Base-by-base conservation (phyloP, 305 asterid genomes). In the Solanum chacoense region DNA sequence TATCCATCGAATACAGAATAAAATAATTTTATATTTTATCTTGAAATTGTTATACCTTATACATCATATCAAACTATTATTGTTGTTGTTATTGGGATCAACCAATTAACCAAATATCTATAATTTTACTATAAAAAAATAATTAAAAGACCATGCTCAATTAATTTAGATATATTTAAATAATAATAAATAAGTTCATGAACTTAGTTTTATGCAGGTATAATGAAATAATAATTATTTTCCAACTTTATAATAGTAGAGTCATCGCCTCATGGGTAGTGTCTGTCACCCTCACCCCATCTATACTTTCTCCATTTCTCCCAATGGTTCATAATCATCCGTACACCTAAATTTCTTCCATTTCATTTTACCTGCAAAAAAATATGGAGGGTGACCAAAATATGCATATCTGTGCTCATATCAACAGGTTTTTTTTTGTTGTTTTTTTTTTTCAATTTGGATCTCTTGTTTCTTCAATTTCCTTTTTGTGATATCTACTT, bases 1-100 rank as follows among this genome's bases (percentile, higher is more conserved):
- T 55, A 7, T 55, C 2, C 5, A 55, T 1, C 24, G 1, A 55
- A 55, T 18, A 55, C 2, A 3, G 0, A 0, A 18, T 7, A 18
- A 55, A 55, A 18, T 18, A 7, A 55, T 55, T 18, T 1, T 18
- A 3, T 0, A 55, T 55, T 55, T 55, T 55, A 55, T 55, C 1
- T 55, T 18, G 1, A 18, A 0, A 55, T 55, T 55, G 0, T 55
- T 55, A 18, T 55, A 18, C 1, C 1, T 55, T 55, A 18, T 7
- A 55, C 2, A 0, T 3, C 67, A 55, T 18, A 55, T 7, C 10
- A 18, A 55, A 55, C 10, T 14, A 13, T 2, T 35, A 0, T 35
- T 35, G 37, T 32, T 32, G 35, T 29, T 42, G 55, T 18, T 55
- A 55, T 55, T 55, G 67, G 10, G 10, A 18, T 55, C 67, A 20